phyloP scores from a whole-genome alignment of 331 rosid genomes.

The Phaseolus coccineus region DNA sequence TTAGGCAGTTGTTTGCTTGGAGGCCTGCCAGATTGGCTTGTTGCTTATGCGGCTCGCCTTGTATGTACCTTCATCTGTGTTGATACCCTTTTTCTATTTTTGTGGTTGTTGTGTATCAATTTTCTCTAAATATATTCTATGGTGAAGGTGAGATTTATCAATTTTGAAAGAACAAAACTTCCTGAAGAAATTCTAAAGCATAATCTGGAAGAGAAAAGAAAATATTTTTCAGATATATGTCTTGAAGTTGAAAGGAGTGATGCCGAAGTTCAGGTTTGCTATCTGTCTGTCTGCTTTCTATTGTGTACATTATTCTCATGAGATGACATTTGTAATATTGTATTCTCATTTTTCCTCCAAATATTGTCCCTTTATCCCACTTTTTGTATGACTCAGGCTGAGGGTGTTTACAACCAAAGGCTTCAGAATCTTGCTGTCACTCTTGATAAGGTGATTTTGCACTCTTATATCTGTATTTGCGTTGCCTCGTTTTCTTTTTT shows the following conservation, averaged over 20 bases:
- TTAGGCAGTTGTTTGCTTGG: slow-evolving; percentile 96
- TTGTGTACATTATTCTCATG: not conserved
- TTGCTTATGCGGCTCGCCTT: slow-evolving; percentile 96
- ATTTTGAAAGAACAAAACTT: slow-evolving; percentile 93
- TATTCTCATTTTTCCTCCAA: slow-evolving; percentile 27
- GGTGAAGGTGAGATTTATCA: slow-evolving; percentile 92
- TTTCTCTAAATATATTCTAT: slow-evolving; percentile 42
- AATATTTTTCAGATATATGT: slow-evolving; percentile 87
- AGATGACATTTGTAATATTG: slow-evolving; percentile 22
- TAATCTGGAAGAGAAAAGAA: slow-evolving; percentile 91
- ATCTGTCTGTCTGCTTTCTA: slow-evolving; percentile 21
- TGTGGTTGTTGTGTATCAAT: slow-evolving; percentile 26
- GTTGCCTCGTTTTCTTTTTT: slow-evolving; percentile 11
- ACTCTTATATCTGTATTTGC: slow-evolving; percentile 28
- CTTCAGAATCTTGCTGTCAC: slow-evolving; percentile 99
- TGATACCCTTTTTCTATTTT: slow-evolving; percentile 38
- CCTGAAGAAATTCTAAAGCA: slow-evolving; percentile 92
- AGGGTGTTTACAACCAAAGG: slow-evolving; percentile 99
- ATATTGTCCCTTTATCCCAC: slow-evolving; percentile 12
- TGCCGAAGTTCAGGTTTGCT: slow-evolving; percentile 93
- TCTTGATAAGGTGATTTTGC: slow-evolving; percentile 86
- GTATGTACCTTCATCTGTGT: slow-evolving; percentile 56
- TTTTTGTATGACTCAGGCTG: slow-evolving; percentile 72
- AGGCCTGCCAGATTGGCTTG: slow-evolving; percentile 97
- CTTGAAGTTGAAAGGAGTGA: slow-evolving; percentile 98